Conservation (phyloP, 106 monocot genomes). For the Chionographis japonica region DNA sequence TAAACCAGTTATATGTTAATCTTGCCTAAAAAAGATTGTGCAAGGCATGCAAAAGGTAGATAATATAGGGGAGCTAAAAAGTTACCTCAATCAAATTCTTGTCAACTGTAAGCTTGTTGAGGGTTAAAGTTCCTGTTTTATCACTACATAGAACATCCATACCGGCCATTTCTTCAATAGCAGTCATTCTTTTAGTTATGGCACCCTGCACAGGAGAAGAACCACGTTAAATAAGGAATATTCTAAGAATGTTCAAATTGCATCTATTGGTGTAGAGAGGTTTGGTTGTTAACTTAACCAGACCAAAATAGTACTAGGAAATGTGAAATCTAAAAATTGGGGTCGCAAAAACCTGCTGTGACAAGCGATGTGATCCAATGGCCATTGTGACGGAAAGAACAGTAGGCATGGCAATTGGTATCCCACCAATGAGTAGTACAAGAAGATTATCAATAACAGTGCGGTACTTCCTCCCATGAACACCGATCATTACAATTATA, state of each 20-base stretch:
- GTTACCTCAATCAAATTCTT: constrained; percentile 45
- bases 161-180: constrained; percentile 62
- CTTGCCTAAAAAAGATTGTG: not conserved
- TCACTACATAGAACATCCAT: constrained; percentile 60
- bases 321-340: not conserved
- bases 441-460: constrained; percentile 42
- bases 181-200: constrained; percentile 57
- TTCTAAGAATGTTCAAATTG: not conserved
- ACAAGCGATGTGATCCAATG: constrained; percentile 49
- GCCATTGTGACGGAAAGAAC: constrained; percentile 58
- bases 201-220: constrained; percentile 29
- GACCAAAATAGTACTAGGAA: not conserved
- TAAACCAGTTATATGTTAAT: too few species aligned
- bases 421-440: constrained; percentile 51
- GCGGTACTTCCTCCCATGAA: constrained; percentile 31
- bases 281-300: too few species aligned
- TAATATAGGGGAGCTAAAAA: not conserved
- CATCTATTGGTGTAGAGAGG: not conserved
- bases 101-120: constrained; percentile 49
- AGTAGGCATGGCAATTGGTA: constrained; percentile 54
- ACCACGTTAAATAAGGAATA: not conserved
- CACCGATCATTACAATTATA: constrained; percentile 32
- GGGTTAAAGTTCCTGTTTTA: constrained; percentile 57
- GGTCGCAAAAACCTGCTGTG: constrained; percentile 25
- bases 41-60: not conserved